phyloP scores from a whole-genome alignment of 1,139 yeast species.

The Citeromyces hawaiiensis region DNA sequence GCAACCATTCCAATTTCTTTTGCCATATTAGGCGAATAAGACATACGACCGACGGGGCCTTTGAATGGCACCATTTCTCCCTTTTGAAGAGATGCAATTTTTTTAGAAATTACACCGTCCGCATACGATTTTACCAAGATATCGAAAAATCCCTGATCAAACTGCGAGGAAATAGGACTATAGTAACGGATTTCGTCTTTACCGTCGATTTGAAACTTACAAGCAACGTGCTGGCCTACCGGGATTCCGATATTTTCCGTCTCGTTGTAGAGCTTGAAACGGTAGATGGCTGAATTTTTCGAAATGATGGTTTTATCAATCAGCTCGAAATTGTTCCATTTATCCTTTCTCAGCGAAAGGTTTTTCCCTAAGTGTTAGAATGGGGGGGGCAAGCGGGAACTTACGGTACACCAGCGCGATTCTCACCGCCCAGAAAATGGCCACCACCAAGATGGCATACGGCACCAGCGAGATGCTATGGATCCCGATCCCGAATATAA shows the following conservation, averaged over 20 bases:
- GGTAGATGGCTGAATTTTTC: slow-evolving; percentile 56
- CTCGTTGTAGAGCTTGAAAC: slow-evolving; percentile 49
- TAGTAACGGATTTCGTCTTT: slow-evolving; percentile 56
- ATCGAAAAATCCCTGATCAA: slow-evolving; percentile 62
- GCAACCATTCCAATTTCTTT: slow-evolving; percentile 56
- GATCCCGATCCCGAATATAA: slow-evolving; percentile 48
- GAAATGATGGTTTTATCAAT: slow-evolving; percentile 60
- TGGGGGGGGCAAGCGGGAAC: not conserved
- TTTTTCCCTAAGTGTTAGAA: not conserved
- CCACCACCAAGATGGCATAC: slow-evolving; percentile 32
- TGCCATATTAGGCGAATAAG: slow-evolving; percentile 43
- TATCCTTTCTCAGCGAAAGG: slow-evolving; percentile 28
- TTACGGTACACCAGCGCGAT: slow-evolving; percentile 27
- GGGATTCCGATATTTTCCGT: slow-evolving; percentile 54
- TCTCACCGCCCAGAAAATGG: slow-evolving; percentile 30
- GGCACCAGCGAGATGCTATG: slow-evolving; percentile 38
- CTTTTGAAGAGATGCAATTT: slow-evolving; percentile 46
- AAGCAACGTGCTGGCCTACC: slow-evolving; percentile 65
- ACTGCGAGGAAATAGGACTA: slow-evolving; percentile 61
- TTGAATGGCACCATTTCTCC: slow-evolving; percentile 59
- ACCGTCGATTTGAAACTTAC: slow-evolving; percentile 36
- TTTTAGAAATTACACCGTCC: slow-evolving; percentile 52
- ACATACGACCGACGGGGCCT: slow-evolving; percentile 68
- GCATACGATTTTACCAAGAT: slow-evolving; percentile 62
- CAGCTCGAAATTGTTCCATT: slow-evolving; percentile 55